Conservation (phyloP, 2,329 filamentous ascomycete genomes). For the Metarhizium album region DNA sequence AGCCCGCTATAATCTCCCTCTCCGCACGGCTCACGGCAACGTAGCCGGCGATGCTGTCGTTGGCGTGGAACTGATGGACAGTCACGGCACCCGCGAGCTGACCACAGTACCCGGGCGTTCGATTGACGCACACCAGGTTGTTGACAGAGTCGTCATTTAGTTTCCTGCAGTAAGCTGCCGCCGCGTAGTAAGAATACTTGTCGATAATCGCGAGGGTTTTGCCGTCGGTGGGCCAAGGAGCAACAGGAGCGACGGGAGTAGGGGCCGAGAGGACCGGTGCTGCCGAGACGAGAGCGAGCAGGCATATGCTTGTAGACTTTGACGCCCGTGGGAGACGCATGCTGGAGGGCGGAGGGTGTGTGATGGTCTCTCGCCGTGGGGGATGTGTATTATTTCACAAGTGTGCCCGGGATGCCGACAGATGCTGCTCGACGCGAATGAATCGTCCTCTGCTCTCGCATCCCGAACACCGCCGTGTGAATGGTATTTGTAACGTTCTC, state of each 20-base stretch:
- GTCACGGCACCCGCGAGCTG: neutral
- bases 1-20: neutral
- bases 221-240: neutral
- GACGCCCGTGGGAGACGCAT: neutral
- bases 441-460: too few species aligned
- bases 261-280: neutral
- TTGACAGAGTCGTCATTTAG: neutral
- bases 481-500: neutral
- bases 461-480: neutral
- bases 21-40: neutral
- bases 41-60: neutral
- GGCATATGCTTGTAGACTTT: neutral
- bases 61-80: neutral
- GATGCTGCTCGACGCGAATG: too few species aligned
- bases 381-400: too few species aligned
- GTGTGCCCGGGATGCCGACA: too few species aligned
- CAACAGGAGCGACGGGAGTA: neutral
- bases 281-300: neutral
- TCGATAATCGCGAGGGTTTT: neutral
- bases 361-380: too few species aligned
- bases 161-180: neutral
- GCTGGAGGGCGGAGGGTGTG: fast-evolving
- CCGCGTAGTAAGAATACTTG: neutral
- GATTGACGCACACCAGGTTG: neutral
- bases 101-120: neutral